These are phyloP conservation scores for Phytophthora niederhauseri DNA, from an alignment of 352 stramenopile species.

Conservation along the genomic window DNA sequence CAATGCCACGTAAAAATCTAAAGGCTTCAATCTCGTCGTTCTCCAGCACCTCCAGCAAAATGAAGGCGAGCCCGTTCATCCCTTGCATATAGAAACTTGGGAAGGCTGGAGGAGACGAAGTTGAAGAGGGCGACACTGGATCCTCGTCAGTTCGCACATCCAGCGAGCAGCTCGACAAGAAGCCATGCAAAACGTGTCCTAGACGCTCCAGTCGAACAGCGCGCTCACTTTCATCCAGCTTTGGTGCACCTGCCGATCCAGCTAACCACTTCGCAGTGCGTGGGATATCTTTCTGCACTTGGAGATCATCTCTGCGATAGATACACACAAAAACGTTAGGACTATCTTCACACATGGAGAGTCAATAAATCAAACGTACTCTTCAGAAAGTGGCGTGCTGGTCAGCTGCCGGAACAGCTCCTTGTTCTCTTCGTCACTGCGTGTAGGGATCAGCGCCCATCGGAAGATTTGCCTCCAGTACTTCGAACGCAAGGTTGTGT, in stretches of 20 bases:
- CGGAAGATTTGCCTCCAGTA: slow-evolving; percentile 78
- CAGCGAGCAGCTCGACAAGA: slow-evolving; percentile 63
- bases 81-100: slow-evolving; percentile 85
- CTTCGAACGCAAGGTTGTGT: slow-evolving; percentile 46
- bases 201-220: slow-evolving; percentile 44
- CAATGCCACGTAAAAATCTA: slow-evolving; percentile 65
- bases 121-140: slow-evolving; percentile 32
- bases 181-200: slow-evolving; percentile 65
- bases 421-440: slow-evolving; percentile 10
- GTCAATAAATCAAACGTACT: slow-evolving; percentile 40
- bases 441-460: slow-evolving; percentile 52
- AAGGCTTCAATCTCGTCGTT: slow-evolving; percentile 64
- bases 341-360: background rate
- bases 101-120: slow-evolving; percentile 24
- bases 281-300: slow-evolving; percentile 85
- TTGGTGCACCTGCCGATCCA: slow-evolving; percentile 59
- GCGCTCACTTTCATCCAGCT: slow-evolving; percentile 41
- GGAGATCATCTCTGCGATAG: slow-evolving; percentile 56
- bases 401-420: slow-evolving; percentile 22
- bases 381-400: slow-evolving; percentile 47
- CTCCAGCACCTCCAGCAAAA: slow-evolving; percentile 67
- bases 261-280: slow-evolving; percentile 80
- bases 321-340: slow-evolving; percentile 1
- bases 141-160: slow-evolving; percentile 49
- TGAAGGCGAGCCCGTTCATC: slow-evolving; percentile 86